Evolutionary conservation across 1,284 basidiomycete genomes (phyloP), one percentile per base, ranked within the genome.

Genomic region (Bjerkandera adusta): DNA sequence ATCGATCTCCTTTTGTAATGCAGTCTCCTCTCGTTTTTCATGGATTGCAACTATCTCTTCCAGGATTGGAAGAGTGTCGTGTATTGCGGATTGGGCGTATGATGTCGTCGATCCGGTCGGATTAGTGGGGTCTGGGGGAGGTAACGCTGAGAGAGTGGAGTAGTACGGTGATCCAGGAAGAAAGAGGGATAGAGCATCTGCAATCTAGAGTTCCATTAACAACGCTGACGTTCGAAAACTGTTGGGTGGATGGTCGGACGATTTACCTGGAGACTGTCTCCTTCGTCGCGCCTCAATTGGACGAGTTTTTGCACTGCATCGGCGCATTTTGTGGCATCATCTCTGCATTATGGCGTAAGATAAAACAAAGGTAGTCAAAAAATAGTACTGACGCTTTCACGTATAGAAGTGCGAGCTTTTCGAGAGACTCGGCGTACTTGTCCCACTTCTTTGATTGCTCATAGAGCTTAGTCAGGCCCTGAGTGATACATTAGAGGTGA

Each of bases 381-480:
- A 7, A 15, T 34, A n/a, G 12, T 29, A 50, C 79, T 47, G 59
- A 90, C 89, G 68, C 65, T 48, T 81, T 76, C 2, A 72, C 69
- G 53, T 81, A 77, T 5, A 83, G 57, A 26, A 78, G 68, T 36
- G 82, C 71, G 16, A 85, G 63, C 3, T 69, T 67, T 37, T 76
- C 65, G 20, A 91, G 67, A 1, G 76, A 67, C 22, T 76, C 69
- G 0, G 69, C 73, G 48, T 84, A 77, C 51, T 82, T 74, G 13
- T 79, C 73, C 86, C 83, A 88, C 29, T 75, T 69, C 52, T 77
- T 58, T 11, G 67, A 68, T 46, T 76, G 75, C 57, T 88, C 85
- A 54, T 91, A 92, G 35, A 90, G 75, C 65, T 81, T 84, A n/a
- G 72, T 70, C 18, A 93, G 64, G 5, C 89, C 92, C 80, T 90